Evolutionary conservation across 2,329 filamentous ascomycete genomes (phyloP).

Genomic region (Xylariaceae sp.): DNA sequence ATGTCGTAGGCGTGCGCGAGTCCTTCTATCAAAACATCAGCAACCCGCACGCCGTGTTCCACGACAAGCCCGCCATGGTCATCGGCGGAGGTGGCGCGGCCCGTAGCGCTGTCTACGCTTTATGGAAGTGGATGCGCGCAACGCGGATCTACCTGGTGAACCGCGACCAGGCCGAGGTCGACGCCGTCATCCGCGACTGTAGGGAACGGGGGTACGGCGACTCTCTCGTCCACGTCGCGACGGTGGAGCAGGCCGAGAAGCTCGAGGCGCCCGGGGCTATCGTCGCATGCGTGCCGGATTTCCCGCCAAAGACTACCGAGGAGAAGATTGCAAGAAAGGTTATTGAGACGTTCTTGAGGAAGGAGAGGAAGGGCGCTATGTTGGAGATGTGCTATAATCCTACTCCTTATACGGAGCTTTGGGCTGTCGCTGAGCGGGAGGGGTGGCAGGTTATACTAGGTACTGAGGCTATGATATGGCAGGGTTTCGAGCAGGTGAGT

Average conservation of each 20-base stretch:
- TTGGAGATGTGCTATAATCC: conserved; percentile 89
- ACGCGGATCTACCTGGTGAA: conserved; percentile 79
- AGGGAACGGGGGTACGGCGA: conserved; percentile 63
- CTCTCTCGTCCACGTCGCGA: conserved; percentile 66
- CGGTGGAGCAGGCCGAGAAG: conserved; percentile 62
- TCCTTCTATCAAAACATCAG: conserved; percentile 67
- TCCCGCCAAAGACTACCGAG: conserved; percentile 68
- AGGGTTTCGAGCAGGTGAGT: conserved; percentile 70
- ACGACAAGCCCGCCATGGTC: conserved; percentile 71
- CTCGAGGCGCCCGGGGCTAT: conserved; percentile 70
- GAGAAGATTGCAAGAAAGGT: conserved; percentile 68
- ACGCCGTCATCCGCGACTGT: conserved; percentile 71
- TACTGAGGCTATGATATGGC: conserved; percentile 79
- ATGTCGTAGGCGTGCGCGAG: conserved; percentile 79
- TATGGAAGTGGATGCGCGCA: conserved; percentile 72
- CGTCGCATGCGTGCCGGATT: conserved; percentile 78
- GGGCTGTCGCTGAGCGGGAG: conserved; percentile 62
- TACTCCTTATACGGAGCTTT: conserved; percentile 70
- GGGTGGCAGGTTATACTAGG: conserved; percentile 79
- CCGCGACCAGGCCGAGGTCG: conserved; percentile 71
- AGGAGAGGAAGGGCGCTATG: conserved; percentile 68
- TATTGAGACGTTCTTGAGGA: conserved; percentile 55
- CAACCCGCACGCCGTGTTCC: conserved; percentile 54
- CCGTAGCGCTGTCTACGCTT: conserved; percentile 77
- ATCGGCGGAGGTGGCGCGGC: conserved; percentile 81